Conservation (phyloP, 2,329 filamentous ascomycete genomes). For the Epichloe brachyelytri region DNA sequence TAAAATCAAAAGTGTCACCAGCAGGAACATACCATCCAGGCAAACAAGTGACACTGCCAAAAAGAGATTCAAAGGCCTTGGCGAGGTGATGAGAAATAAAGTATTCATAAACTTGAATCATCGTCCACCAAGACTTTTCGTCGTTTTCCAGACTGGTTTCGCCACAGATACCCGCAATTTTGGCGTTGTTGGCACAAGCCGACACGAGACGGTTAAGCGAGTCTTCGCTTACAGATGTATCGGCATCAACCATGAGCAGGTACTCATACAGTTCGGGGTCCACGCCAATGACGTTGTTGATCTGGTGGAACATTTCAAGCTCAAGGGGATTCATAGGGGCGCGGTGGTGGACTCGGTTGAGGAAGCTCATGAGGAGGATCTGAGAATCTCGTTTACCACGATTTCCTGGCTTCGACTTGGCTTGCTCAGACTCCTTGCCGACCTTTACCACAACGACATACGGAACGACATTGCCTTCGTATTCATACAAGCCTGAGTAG, state of each 20-base stretch:
- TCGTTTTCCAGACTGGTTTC: slow-evolving; percentile 95
- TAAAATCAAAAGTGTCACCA: background rate
- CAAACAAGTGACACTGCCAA: slow-evolving; percentile 96
- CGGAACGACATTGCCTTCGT: slow-evolving; percentile 91
- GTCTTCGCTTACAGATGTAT: slow-evolving; percentile 88
- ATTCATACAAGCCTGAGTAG: slow-evolving; percentile 95
- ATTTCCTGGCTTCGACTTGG: slow-evolving; percentile 86
- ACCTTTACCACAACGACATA: slow-evolving; percentile 95
- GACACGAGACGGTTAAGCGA: slow-evolving; percentile 86
- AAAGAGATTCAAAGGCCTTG: slow-evolving; percentile 95
- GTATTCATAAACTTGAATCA: slow-evolving; percentile 99
- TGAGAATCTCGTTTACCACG: slow-evolving; percentile 98
- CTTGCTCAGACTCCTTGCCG: slow-evolving; percentile 89
- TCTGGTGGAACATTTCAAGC: slow-evolving; percentile 96
- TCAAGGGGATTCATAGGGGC: slow-evolving; percentile 91
- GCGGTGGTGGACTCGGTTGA: slow-evolving; percentile 93
- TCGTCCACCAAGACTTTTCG: slow-evolving; percentile 93
- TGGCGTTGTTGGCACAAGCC: slow-evolving; percentile 83
- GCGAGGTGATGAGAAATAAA: slow-evolving; percentile 96
- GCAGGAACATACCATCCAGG: slow-evolving; percentile 74
- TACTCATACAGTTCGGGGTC: slow-evolving; percentile 97
- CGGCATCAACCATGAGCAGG: slow-evolving; percentile 91
- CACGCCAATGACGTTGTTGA: slow-evolving; percentile 98
- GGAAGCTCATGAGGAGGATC: slow-evolving; percentile 89
- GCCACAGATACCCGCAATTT: slow-evolving; percentile 94